Base-by-base conservation (phyloP, 1,284 basidiomycete species). In the Pterulicium gracile region DNA sequence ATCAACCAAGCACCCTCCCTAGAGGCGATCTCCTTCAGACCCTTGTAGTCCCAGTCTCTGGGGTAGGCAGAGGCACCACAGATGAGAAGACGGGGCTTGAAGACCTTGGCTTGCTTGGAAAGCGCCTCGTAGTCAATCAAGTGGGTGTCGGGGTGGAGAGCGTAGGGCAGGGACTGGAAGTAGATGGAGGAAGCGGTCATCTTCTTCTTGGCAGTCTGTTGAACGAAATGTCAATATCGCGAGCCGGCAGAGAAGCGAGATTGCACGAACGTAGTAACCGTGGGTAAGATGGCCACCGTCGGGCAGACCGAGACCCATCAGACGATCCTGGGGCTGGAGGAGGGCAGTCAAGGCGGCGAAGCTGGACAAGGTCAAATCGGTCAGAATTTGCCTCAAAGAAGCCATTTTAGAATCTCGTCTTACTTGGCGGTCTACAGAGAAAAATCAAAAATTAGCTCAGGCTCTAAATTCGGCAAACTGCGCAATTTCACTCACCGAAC, bases 111-210 rank as follows among this genome's bases (percentile, higher is more conserved):
- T 66, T 96, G 93, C 56, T 79, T 74, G 50, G 81, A 77, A 58
- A 99, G 79, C 42, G 69, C 74, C 44, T 73, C 74, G 68, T 98
- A 98, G 74, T 98, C 93, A 58, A 99, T 85, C 57, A 95, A 75
- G 63, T 96, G 88, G 51, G 86, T 90, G 47, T 78, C 66, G 45
- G 86, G 82, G 60, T 84, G 79, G 56, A 98, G 88, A 50, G 79
- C 82, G 64, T 98, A 99, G 44, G 96, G 96, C 65, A 98, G 79
- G 42, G 95, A 97, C 68, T 98, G 94, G 87, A 98, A 99, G 78
- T 98, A 98, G 72, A 98, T 98, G 15, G 95, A 98, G 35, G 95
- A 98, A 20, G 96, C 93, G 46, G 95, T 97, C 81, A 99, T 98
- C 73, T 98, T 98, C 78, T 97, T 96, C 73, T 97, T 97, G 53